Percentiles rank a stretch among this genome's conserved stretches.
Conservation (phyloP, 768 basidiomycete species). For the Steccherinum ochraceum region DNA sequence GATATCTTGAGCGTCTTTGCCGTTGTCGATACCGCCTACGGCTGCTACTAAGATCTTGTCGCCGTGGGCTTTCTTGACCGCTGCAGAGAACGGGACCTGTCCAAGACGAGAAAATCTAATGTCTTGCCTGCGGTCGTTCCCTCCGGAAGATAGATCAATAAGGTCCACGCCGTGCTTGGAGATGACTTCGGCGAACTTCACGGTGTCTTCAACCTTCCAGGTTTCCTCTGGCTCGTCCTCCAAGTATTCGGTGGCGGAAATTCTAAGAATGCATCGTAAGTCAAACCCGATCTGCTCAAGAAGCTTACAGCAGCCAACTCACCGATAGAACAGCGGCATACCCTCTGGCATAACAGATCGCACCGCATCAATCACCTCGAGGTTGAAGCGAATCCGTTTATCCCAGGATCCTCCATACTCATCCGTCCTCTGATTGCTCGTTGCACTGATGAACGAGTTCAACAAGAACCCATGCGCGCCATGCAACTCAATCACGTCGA, state of each 20-base stretch:
- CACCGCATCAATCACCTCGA: slow-evolving; percentile 36
- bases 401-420: slow-evolving; percentile 40
- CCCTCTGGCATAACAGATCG: slow-evolving; percentile 50
- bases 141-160: too few relatives aligned
- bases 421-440: slow-evolving; percentile 34
- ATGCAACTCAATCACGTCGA: slow-evolving; percentile 25
- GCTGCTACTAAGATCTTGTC: slow-evolving; percentile 39
- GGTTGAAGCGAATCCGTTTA: slow-evolving; percentile 28
- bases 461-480: slow-evolving; percentile 24
- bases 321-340: slow-evolving; percentile 73
- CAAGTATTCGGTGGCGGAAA: slow-evolving; percentile 73
- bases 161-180: slow-evolving; percentile 60
- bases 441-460: slow-evolving; percentile 32
- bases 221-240: slow-evolving; percentile 56
- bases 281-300: too few relatives aligned
- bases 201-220: slow-evolving; percentile 68
- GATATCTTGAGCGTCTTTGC: slow-evolving; percentile 49
- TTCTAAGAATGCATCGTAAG: too few relatives aligned
- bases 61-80: slow-evolving; percentile 38
- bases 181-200: slow-evolving; percentile 50
- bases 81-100: too few relatives aligned
- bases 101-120: too few relatives aligned
- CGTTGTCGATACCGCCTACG: slow-evolving; percentile 53
- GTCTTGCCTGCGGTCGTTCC: too few relatives aligned
- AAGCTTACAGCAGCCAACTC: too few relatives aligned